Percentiles rank a stretch among this genome's conserved stretches.
Evolutionary conservation across 2,329 filamentous ascomycete species (phyloP).

Genomic region (Cladosporium oxysporum): DNA sequence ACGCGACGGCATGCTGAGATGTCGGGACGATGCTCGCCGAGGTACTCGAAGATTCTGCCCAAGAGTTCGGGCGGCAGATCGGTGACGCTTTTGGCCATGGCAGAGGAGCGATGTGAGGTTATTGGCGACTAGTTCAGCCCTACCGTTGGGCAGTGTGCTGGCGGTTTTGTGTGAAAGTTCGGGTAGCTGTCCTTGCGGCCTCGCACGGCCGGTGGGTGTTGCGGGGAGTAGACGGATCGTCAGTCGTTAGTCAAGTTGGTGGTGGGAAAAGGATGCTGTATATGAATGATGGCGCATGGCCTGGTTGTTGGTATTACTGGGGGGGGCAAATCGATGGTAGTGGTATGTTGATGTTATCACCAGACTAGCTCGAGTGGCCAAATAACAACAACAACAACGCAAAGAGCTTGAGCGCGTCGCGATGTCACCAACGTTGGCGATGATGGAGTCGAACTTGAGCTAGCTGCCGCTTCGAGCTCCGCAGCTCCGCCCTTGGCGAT

Average conservation of each 20-base stretch:
- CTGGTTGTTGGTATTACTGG: not conserved
- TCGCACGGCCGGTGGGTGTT: not conserved
- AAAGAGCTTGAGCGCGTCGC: not conserved
- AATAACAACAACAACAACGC: not conserved
- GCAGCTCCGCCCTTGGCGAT: not conserved
- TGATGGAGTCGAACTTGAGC: not conserved
- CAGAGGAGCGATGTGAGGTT: not conserved
- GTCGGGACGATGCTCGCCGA: constrained; percentile 12
- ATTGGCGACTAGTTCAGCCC: constrained; percentile 9
- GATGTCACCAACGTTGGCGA: not conserved
- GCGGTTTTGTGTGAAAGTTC: constrained; percentile 6
- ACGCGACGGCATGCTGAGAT: constrained; percentile 12
- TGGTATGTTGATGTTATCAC: not conserved
- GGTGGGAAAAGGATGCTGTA: not conserved
- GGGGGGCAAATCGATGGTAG: not conserved
- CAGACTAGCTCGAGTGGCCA: not conserved
- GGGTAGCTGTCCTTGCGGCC: not conserved
- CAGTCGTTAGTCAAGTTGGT: not conserved
- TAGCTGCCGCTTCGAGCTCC: not conserved
- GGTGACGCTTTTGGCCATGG: not conserved
- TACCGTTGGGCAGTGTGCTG: constrained; percentile 3
- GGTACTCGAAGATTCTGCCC: constrained; percentile 11
- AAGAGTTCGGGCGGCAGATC: constrained; percentile 17
- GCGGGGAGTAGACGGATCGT: not conserved
- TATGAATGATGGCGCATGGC: not conserved